phyloP scores from a whole-genome alignment of 1,284 basidiomycete species.

The Schizophyllum commune region DNA sequence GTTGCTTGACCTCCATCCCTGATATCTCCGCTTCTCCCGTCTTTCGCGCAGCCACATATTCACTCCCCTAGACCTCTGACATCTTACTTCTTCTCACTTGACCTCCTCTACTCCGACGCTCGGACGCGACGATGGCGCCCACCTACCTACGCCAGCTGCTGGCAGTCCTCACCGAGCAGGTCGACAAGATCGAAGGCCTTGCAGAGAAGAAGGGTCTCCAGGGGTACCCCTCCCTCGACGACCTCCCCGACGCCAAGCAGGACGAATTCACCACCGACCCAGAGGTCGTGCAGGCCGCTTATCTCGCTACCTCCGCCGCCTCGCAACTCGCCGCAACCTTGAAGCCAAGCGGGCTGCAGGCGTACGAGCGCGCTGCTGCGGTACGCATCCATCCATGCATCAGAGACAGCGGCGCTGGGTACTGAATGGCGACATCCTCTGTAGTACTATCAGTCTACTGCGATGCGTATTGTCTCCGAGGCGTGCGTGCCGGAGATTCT shows the following conservation, averaged over 20 bases:
- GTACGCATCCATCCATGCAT: background rate
- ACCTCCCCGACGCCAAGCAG: conserved; percentile 1
- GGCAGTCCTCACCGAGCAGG: conserved; percentile 1
- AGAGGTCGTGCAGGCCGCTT: conserved; percentile 5
- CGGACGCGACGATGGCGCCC: background rate
- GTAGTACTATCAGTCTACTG: conserved; percentile 6
- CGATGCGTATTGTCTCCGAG: conserved; percentile 6
- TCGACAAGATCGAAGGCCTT: conserved; percentile 4
- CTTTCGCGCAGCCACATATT: background rate
- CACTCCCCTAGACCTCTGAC: background rate
- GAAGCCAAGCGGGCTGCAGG: conserved; percentile 3
- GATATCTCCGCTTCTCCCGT: background rate
- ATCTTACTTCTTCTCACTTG: background rate
- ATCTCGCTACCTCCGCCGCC: conserved; percentile 8
- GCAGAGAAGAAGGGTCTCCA: background rate
- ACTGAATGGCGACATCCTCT: background rate
- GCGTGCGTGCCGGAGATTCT: conserved; percentile 5
- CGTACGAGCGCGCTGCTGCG: conserved; percentile 4
- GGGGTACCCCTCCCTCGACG: conserved; percentile 4
- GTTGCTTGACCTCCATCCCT: background rate
- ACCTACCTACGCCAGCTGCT: conserved; percentile 5
- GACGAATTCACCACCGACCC: conserved; percentile 7
- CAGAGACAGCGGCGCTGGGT: background rate
- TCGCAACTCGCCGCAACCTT: conserved; percentile 8
- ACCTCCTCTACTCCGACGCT: background rate